Base-by-base conservation (phyloP, 352 stramenopile species). In the Pythium apleroticum region DNA sequence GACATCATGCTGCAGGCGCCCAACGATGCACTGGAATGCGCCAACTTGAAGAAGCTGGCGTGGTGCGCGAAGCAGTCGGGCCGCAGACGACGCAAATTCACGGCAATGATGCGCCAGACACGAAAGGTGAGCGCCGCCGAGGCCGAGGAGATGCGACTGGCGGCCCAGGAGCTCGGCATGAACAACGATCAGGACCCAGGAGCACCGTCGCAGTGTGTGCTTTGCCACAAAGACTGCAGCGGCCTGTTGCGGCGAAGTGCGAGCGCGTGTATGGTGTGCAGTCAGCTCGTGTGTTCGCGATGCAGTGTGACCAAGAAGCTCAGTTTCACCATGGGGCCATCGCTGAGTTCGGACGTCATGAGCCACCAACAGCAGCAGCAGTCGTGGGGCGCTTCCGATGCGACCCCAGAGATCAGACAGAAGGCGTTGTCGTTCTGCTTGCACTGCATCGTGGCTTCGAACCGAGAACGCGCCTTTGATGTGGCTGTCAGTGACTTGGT, bases 41-140 rank as follows among this genome's bases (percentile, higher is more conserved):
- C 77, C 10, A 75, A 85, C 43, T 72, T 81, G 46, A 86, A 89
- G 70, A 89, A 89, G 49, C 75, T 89, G 25, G 74, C 80, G 19
- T 78, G 72, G 63, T 73, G 74, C 2, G 73, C 76, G 6, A 77
- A 86, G 56, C 75, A 81, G 41, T 68, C 73, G 20, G 67, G 71
- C 3, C 73, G 75, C 4, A 63, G 71, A 20, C 69, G 73, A 0
- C 72, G 73, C 11, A 65, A 60, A 27, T 25, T 46, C 22, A 69
- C 61, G 0, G 56, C 28, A 0, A 56, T 62, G 22, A 57, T 63
- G 27, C 63, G 63, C 1, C 63, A 70, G 22, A 61, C 56, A 1
- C 48, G 50, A 4, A 58, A 58, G 19, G 22, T 17, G 1, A 65
- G 31, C n/a, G 57, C 41, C 0, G 41, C 45, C 2, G 57, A 61